phyloP scores from a whole-genome alignment of 1,284 basidiomycete genomes.

The Cryptococcus sp. region DNA sequence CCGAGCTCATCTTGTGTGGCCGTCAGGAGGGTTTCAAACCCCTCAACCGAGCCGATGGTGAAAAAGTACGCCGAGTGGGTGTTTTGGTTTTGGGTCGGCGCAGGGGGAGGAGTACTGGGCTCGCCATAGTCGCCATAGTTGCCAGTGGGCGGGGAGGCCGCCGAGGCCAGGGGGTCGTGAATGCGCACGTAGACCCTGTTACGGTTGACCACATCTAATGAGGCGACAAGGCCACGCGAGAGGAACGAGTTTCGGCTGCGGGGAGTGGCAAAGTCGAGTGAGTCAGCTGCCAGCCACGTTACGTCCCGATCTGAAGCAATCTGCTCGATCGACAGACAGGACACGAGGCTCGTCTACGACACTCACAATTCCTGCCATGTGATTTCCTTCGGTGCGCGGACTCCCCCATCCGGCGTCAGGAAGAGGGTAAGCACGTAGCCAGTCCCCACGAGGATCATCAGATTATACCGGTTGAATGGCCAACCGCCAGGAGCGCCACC shows the following conservation, averaged over 20 bases:
- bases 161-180: conserved; percentile 41
- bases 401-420: no score
- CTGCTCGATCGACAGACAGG: conserved; percentile 5
- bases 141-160: conserved; percentile 6
- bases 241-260: conserved; percentile 77
- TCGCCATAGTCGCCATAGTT: conserved; percentile 12
- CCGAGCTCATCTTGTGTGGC: conserved; percentile 89
- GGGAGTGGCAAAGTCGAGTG: background rate
- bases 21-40: conserved; percentile 91
- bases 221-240: conserved; percentile 94
- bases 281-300: no score
- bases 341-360: background rate
- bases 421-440: conserved; percentile 40
- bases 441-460: conserved; percentile 41
- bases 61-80: conserved; percentile 52
- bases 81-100: conserved; percentile 63
- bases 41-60: conserved; percentile 95
- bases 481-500: conserved; percentile 24
- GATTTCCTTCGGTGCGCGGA: conserved; percentile 63
- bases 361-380: conserved; percentile 92
- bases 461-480: conserved; percentile 45
- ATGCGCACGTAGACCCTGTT: conserved; percentile 63
- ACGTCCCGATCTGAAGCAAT: background rate
- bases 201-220: conserved; percentile 88
- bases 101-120: conserved; percentile 39